phyloP scores from a whole-genome alignment of 495 filamentous ascomycete species.

The Penicillium salamii region DNA sequence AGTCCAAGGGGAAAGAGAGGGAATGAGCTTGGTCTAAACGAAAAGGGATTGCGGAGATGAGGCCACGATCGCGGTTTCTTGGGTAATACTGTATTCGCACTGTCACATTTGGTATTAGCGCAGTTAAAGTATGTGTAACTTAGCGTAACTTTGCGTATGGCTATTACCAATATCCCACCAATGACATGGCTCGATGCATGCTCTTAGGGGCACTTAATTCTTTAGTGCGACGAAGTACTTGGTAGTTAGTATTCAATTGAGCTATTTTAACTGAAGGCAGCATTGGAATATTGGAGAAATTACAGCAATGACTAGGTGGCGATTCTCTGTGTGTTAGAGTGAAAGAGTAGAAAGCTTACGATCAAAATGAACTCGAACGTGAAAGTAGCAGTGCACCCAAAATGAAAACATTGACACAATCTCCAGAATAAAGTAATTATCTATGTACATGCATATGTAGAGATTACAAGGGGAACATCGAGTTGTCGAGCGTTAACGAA shows the following conservation, averaged over 20 bases:
- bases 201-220: no score
- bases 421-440: no score
- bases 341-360: no score
- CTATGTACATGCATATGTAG: not conserved
- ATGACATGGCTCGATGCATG: slow-evolving; percentile 6
- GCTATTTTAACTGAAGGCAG: no score
- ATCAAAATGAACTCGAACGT: no score
- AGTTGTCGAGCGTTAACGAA: slow-evolving; percentile 5
- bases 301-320: no score
- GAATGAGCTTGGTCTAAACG: slow-evolving; percentile 9
- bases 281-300: no score
- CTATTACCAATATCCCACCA: slow-evolving; percentile 10
- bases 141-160: slow-evolving; percentile 14
- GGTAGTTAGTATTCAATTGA: no score
- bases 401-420: no score
- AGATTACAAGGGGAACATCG: not conserved
- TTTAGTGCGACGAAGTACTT: no score
- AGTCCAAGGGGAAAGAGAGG: slow-evolving; percentile 11
- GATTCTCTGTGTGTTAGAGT: no score
- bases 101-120: not conserved
- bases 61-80: slow-evolving; percentile 47
- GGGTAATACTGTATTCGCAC: slow-evolving; percentile 20
- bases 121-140: not conserved
- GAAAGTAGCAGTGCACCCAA: no score
- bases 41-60: slow-evolving; percentile 35